phyloP scores from a whole-genome alignment of 441 rosid species.

The Brassica balearica region DNA sequence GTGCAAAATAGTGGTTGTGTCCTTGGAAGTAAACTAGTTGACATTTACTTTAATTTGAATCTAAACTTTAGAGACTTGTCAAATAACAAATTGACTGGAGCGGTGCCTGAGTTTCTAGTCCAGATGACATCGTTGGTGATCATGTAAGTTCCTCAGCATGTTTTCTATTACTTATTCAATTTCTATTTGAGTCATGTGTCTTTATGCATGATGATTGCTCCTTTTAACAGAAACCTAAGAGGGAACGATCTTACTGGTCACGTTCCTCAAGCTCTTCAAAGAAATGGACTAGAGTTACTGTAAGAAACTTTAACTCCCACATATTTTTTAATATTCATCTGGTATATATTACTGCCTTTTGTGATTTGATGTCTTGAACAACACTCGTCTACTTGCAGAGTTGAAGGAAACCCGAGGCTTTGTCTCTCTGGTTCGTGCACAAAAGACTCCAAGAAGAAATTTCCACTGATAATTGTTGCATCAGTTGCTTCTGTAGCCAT shows the following conservation, averaged over 20 bases:
- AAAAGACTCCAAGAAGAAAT: neutral
- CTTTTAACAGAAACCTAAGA: conserved; percentile 25
- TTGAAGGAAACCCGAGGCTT: conserved; percentile 21
- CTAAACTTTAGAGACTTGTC: conserved; percentile 16
- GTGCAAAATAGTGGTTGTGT: neutral
- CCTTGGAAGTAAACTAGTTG: neutral
- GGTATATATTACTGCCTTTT: neutral
- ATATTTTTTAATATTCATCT: neutral
- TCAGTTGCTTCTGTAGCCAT: conserved; percentile 20
- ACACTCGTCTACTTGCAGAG: neutral
- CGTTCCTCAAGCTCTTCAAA: conserved; percentile 15
- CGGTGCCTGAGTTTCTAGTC: conserved; percentile 11
- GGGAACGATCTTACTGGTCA: conserved; percentile 25
- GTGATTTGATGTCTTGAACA: conserved; percentile 13
- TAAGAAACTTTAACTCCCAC: conserved; percentile 17
- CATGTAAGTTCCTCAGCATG: conserved; percentile 17
- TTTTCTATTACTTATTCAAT: neutral
- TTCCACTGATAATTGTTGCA: conserved; percentile 18
- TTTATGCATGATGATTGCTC: neutral
- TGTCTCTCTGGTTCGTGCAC: neutral
- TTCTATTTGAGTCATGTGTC: neutral
- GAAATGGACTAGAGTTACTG: neutral
- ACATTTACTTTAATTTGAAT: neutral
- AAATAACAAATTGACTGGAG: conserved; percentile 12
- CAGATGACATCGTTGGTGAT: conserved; percentile 15